Percentiles rank a stretch among this genome's conserved stretches.
Conservation (phyloP, 306 rosid species). For the Leucaena leucocephala region DNA sequence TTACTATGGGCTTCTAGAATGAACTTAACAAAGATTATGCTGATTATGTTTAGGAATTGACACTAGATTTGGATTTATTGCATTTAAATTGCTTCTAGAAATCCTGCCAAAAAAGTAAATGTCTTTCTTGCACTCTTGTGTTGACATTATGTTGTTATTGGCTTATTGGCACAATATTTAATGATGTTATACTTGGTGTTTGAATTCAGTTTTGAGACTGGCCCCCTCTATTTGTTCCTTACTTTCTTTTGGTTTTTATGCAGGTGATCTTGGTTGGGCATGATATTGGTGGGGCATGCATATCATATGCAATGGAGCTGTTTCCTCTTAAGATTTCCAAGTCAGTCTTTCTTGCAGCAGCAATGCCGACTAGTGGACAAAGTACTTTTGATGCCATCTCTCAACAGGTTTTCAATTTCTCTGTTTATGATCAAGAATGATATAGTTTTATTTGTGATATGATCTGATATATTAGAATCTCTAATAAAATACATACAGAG, state of each 20-base stretch:
- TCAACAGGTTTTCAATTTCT: slow-evolving; percentile 65
- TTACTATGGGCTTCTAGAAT: background rate
- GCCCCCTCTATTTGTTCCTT: slow-evolving; percentile 11
- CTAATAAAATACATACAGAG: background rate
- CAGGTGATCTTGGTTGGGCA: slow-evolving; percentile 98
- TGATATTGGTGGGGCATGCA: slow-evolving; percentile 95
- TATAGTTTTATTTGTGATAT: slow-evolving; percentile 14
- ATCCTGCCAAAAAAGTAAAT: background rate
- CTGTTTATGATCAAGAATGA: slow-evolving; percentile 26
- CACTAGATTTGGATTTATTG: background rate
- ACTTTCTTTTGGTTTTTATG: slow-evolving; percentile 33
- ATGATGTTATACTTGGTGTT: slow-evolving; percentile 15
- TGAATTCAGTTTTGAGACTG: slow-evolving; percentile 14
- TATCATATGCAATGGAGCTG: slow-evolving; percentile 86
- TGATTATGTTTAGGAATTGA: slow-evolving; percentile 22
- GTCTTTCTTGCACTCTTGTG: background rate
- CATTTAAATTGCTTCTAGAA: slow-evolving; percentile 1
- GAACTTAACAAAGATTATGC: slow-evolving; percentile 1
- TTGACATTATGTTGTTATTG: slow-evolving; percentile 5
- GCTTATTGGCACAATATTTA: background rate
- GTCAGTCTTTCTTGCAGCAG: slow-evolving; percentile 87
- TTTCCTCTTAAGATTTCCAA: slow-evolving; percentile 79
- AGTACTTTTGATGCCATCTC: slow-evolving; percentile 87
- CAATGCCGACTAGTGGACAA: slow-evolving; percentile 84
- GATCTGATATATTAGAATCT: slow-evolving; percentile 24